These are phyloP conservation scores for Irpex sp. DNA, from an alignment of 1,284 basidiomycete species.

Conservation along the genomic window DNA sequence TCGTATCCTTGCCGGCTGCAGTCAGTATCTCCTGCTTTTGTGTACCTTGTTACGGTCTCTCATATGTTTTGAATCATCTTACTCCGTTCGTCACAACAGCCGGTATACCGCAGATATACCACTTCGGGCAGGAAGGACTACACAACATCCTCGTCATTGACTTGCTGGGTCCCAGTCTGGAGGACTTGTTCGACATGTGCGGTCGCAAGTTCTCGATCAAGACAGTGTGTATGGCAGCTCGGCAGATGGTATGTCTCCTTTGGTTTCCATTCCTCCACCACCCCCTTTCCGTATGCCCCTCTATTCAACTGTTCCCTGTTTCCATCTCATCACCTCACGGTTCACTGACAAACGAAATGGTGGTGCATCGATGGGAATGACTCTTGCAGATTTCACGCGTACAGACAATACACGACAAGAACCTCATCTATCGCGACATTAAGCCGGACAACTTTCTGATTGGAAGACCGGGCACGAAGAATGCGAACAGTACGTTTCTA, in stretches of 20 bases:
- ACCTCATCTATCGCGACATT: slow-evolving; percentile 98
- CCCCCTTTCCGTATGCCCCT: neutral
- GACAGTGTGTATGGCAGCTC: slow-evolving; percentile 98
- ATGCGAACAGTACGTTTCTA: slow-evolving; percentile 55
- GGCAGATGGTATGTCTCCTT: slow-evolving; percentile 83
- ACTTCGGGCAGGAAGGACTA: slow-evolving; percentile 97
- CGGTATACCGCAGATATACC: slow-evolving; percentile 96
- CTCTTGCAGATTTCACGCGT: slow-evolving; percentile 83
- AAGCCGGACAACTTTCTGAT: slow-evolving; percentile 99
- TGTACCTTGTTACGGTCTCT: neutral
- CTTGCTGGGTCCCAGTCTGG: slow-evolving; percentile 92
- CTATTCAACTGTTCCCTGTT: neutral
- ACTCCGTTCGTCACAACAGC: slow-evolving; percentile 39
- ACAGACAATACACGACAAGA: slow-evolving; percentile 97
- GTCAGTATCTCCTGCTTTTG: slow-evolving; percentile 48
- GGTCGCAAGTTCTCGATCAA: slow-evolving; percentile 96
- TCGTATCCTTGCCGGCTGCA: slow-evolving; percentile 89
- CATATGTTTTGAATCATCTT: neutral
- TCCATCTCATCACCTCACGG: neutral
- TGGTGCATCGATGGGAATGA: neutral
- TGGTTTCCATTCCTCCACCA: slow-evolving; percentile 2
- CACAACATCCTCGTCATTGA: slow-evolving; percentile 98
- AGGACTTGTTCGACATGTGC: slow-evolving; percentile 98
- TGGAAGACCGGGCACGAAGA: slow-evolving; percentile 91
- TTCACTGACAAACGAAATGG: neutral